phyloP scores from a whole-genome alignment of 768 basidiomycete species.

The Inosperma sp. region DNA sequence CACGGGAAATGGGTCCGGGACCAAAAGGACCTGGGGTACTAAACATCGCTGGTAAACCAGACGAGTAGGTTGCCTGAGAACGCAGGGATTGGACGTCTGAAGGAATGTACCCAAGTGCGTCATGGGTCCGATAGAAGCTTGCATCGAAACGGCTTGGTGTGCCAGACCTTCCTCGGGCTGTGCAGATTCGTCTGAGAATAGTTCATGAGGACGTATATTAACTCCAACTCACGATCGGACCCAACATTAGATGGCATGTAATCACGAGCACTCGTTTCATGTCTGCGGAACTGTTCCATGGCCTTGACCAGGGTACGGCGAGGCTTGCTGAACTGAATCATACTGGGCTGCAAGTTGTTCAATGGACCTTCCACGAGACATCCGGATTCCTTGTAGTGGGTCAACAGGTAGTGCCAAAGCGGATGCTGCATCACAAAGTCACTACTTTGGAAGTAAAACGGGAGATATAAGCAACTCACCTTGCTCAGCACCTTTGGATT shows the following conservation, averaged over 20 bases:
- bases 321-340: conserved; percentile 99
- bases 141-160: conserved; percentile 94
- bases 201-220: not conserved
- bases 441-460: not conserved
- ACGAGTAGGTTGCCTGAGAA: conserved; percentile 94
- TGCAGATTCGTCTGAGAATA: too few species aligned
- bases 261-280: conserved; percentile 89
- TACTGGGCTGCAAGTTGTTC: conserved; percentile 92
- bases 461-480: conserved; percentile 42
- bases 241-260: conserved; percentile 48
- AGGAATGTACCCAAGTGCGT: conserved; percentile 89
- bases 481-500: conserved; percentile 99
- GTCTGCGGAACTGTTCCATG: conserved; percentile 89
- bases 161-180: conserved; percentile 62
- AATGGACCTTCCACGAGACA: conserved; percentile 95
- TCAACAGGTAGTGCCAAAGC: conserved; percentile 96
- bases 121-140: conserved; percentile 93
- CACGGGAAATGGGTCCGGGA: conserved; percentile 54
- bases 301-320: conserved; percentile 83
- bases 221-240: conserved; percentile 45
- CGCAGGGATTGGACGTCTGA: conserved; percentile 94
- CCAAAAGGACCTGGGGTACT: conserved; percentile 66
- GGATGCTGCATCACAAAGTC: conserved; percentile 64
- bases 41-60: conserved; percentile 79
- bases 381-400: conserved; percentile 95